These are phyloP conservation scores for Tylopilus intermedius DNA, from an alignment of 768 basidiomycete species.

Conservation along the genomic window DNA sequence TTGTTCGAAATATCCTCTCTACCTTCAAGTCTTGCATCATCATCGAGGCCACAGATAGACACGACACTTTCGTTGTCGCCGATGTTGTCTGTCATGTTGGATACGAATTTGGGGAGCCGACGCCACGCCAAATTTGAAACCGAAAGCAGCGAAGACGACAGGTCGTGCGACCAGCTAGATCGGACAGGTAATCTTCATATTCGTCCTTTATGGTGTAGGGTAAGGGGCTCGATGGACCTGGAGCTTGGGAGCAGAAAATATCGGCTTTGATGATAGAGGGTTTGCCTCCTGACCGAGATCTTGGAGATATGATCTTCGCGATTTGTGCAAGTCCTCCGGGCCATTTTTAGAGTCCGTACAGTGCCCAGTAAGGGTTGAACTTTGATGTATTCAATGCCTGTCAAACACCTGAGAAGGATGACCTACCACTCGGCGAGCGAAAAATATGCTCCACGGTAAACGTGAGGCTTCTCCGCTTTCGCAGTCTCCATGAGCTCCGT, in stretches of 20 bases:
- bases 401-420: no score
- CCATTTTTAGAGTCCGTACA: no score
- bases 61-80: constrained; percentile 93
- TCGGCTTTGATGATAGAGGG: constrained; percentile 64
- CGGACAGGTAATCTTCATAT: constrained; percentile 91
- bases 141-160: constrained; percentile 35
- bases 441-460: no score
- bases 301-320: no score
- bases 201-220: constrained; percentile 93
- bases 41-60: constrained; percentile 82
- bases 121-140: constrained; percentile 66
- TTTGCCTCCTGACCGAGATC: no score
- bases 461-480: no score
- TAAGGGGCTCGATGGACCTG: constrained; percentile 77
- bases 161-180: constrained; percentile 68
- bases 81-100: constrained; percentile 80
- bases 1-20: constrained; percentile 64
- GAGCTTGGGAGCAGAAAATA: constrained; percentile 86
- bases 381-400: no score
- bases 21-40: constrained; percentile 66
- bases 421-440: no score
- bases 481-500: no score
- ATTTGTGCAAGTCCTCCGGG: no score
- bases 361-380: no score
- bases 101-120: constrained; percentile 71